phyloP scores from a whole-genome alignment of 2,329 filamentous ascomycete species.

The Fusarium foetens region DNA sequence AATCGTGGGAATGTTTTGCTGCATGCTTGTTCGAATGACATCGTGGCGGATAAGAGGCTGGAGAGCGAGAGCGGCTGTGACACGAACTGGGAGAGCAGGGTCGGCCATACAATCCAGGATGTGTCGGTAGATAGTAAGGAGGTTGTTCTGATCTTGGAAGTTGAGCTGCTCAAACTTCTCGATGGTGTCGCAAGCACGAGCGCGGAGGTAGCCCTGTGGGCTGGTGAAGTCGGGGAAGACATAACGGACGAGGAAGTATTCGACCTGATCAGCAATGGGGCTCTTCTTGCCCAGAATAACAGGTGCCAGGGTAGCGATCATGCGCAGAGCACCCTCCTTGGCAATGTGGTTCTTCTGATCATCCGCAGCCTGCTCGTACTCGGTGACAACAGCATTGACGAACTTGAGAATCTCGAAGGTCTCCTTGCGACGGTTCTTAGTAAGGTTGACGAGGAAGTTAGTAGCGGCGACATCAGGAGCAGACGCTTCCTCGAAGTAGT shows the following conservation, averaged over 20 bases:
- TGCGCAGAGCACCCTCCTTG: slow-evolving; percentile 95
- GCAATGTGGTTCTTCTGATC: slow-evolving; percentile 93
- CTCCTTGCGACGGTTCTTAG: slow-evolving; percentile 93
- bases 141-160: slow-evolving; percentile 95
- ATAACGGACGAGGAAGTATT: slow-evolving; percentile 98
- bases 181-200: slow-evolving; percentile 94
- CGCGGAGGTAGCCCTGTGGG: slow-evolving; percentile 89
- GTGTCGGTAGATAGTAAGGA: slow-evolving; percentile 95
- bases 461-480: slow-evolving; percentile 95
- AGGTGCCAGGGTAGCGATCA: slow-evolving; percentile 94
- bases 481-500: slow-evolving; percentile 97
- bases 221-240: slow-evolving; percentile 98
- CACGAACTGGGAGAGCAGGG: slow-evolving; percentile 88
- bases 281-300: slow-evolving; percentile 98
- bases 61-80: slow-evolving; percentile 91
- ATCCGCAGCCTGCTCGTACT: slow-evolving; percentile 85
- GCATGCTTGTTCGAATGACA: slow-evolving; percentile 93
- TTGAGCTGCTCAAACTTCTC: slow-evolving; percentile 98
- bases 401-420: slow-evolving; percentile 95
- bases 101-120: slow-evolving; percentile 98
- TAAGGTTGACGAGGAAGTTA: slow-evolving; percentile 94
- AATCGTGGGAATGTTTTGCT: slow-evolving; percentile 96
- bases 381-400: slow-evolving; percentile 93
- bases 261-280: slow-evolving; percentile 95
- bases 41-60: slow-evolving; percentile 97